Percentiles rank a stretch among this genome's conserved stretches.
These are phyloP conservation scores for Pisolithus microcarpus DNA, from an alignment of 768 basidiomycete genomes.

Conservation along the genomic window DNA sequence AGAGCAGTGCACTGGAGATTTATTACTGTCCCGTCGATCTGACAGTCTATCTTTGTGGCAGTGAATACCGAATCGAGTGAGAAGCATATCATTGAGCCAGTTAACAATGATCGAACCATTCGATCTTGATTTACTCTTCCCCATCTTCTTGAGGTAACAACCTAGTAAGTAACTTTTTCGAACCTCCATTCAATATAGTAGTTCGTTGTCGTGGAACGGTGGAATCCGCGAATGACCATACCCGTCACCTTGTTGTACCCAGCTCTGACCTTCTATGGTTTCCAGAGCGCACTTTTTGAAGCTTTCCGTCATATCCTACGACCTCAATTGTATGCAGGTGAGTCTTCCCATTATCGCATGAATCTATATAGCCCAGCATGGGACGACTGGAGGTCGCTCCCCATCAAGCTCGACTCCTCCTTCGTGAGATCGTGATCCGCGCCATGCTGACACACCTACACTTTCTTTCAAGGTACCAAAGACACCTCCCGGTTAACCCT, in stretches of 20 bases:
- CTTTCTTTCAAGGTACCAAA: conserved; percentile 9
- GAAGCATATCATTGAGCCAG: too few species aligned
- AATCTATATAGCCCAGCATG: too few species aligned
- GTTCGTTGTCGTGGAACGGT: neutral
- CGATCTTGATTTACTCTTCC: too few species aligned
- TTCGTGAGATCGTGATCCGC: neutral
- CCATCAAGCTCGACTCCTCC: too few species aligned
- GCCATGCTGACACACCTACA: conserved; percentile 10
- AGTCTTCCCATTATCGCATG: conserved; percentile 1
- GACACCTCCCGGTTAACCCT: conserved; percentile 38
- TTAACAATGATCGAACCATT: too few species aligned
- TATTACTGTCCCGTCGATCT: too few species aligned
- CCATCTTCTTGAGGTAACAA: too few species aligned
- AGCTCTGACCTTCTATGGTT: conserved; percentile 13
- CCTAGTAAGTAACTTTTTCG: too few species aligned
- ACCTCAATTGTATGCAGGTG: conserved; percentile 4
- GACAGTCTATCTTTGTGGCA: too few species aligned
- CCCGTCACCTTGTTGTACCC: conserved; percentile 16
- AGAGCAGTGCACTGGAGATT: too few species aligned
- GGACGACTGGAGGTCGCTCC: too few species aligned
- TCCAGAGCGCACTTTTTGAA: conserved; percentile 8
- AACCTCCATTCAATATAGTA: neutral
- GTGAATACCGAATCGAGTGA: too few species aligned
- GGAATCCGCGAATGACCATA: conserved; percentile 15
- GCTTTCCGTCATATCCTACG: conserved; percentile 4